These are phyloP conservation scores for Lichtheimia corymbifera DNA, from an alignment of 371 early-diverging fungal species.

Conservation along the genomic window DNA sequence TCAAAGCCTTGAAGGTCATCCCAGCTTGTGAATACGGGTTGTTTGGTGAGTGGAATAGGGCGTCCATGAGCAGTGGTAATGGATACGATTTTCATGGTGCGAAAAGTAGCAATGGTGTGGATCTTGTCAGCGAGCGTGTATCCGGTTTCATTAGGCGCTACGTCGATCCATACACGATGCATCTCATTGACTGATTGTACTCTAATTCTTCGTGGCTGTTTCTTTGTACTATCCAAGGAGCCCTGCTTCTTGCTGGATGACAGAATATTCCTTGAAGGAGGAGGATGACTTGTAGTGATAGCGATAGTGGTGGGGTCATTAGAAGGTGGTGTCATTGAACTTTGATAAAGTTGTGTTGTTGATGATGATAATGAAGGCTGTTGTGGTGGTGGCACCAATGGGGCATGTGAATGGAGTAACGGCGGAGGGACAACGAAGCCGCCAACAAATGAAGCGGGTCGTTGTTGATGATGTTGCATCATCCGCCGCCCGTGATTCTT, in stretches of 20 bases:
- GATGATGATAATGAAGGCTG: no score
- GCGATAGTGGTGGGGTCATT: neutral
- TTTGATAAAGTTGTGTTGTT: conserved; percentile 1
- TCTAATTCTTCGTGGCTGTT: neutral
- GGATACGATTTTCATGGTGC: conserved; percentile 38
- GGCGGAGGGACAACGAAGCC: conserved; percentile 14
- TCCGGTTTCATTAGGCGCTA: conserved; percentile 49
- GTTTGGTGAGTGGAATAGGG: conserved; percentile 30
- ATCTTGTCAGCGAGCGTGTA: conserved; percentile 44
- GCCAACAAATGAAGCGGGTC: conserved; percentile 11
- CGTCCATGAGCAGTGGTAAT: conserved; percentile 43
- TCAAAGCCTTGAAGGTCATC: conserved; percentile 35
- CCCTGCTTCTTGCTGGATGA: no score
- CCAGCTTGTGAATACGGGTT: conserved; percentile 38
- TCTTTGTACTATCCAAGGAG: neutral
- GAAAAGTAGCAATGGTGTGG: conserved; percentile 45
- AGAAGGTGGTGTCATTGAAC: neutral
- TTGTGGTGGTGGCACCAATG: neutral
- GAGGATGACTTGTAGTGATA: neutral
- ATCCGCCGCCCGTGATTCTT: no score
- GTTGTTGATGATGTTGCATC: no score
- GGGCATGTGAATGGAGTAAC: neutral
- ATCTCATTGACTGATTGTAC: conserved; percentile 45
- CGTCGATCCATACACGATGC: conserved; percentile 48
- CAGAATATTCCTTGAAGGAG: neutral